Evolutionary conservation across 2,329 filamentous ascomycete species (phyloP).

Genomic region (Penicillium sp.): DNA sequence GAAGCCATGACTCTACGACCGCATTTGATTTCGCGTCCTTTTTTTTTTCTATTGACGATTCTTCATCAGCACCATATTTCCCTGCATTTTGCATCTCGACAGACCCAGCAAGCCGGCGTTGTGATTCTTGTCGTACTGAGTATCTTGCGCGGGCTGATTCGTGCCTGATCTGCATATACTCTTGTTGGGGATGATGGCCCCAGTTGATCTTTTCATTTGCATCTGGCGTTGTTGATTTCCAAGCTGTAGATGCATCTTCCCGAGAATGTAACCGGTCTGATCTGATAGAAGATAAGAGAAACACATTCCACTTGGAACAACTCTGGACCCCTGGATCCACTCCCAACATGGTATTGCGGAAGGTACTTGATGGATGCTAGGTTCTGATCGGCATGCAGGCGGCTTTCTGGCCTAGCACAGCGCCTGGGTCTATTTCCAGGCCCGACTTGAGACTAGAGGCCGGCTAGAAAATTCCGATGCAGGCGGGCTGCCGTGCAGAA

Average conservation of each 20-base stretch:
- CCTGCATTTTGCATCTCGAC: conserved; percentile 14
- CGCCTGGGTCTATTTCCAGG: no score
- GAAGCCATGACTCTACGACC: conserved; percentile 15
- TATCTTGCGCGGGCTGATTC: not conserved
- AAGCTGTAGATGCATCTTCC: conserved; percentile 4
- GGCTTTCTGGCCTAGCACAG: no score
- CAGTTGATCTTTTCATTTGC: not conserved
- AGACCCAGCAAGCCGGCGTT: conserved; percentile 13
- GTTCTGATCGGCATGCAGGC: not conserved
- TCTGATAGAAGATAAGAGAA: no score
- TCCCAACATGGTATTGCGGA: no score
- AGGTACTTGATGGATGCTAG: not conserved
- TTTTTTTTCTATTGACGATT: conserved; percentile 1
- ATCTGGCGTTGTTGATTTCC: conserved; percentile 3
- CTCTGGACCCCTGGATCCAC: no score
- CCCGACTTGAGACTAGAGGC: no score
- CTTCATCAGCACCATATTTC: no score
- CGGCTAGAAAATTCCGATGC: conserved; percentile 8
- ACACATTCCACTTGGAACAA: no score
- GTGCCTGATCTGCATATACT: no score
- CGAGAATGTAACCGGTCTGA: conserved; percentile 1
- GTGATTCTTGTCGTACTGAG: not conserved
- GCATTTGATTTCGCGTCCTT: not conserved
- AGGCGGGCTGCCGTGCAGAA: conserved; percentile 11
- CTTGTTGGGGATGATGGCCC: no score